These are phyloP conservation scores for Emergomyces orientalis DNA, from an alignment of 2,329 filamentous ascomycete species.

Conservation along the genomic window DNA sequence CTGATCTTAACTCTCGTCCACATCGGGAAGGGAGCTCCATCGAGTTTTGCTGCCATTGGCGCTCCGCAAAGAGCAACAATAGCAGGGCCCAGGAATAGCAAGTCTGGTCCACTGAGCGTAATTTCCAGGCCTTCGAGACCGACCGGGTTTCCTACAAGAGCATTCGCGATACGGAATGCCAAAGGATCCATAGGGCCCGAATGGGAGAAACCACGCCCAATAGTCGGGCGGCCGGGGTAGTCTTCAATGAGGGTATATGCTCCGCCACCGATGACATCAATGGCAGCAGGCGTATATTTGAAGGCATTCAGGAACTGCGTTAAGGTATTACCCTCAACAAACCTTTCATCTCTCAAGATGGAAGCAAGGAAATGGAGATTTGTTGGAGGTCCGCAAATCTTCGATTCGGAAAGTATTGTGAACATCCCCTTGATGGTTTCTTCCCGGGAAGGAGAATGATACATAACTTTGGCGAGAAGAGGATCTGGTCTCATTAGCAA, in stretches of 20 bases:
- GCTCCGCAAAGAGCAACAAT: slow-evolving; percentile 51
- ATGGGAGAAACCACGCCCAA: slow-evolving; percentile 51
- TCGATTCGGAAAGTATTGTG: slow-evolving; percentile 37
- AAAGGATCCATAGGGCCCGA: slow-evolving; percentile 54
- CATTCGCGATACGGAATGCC: slow-evolving; percentile 50
- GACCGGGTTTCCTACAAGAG: slow-evolving; percentile 48
- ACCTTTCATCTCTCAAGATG: slow-evolving; percentile 41
- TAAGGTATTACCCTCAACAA: slow-evolving; percentile 44
- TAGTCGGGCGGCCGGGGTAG: slow-evolving; percentile 46
- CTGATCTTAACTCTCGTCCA: slow-evolving; percentile 47
- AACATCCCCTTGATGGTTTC: slow-evolving; percentile 40
- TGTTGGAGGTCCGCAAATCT: slow-evolving; percentile 46
- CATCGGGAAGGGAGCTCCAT: slow-evolving; percentile 43
- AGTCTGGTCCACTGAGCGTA: slow-evolving; percentile 50
- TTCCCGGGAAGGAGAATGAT: slow-evolving; percentile 36
- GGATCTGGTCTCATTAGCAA: slow-evolving; percentile 33
- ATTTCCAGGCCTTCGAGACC: slow-evolving; percentile 50
- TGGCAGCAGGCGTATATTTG: slow-evolving; percentile 41
- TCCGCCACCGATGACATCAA: slow-evolving; percentile 49
- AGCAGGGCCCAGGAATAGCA: slow-evolving; percentile 47
- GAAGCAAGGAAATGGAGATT: slow-evolving; percentile 49
- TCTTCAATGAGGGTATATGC: slow-evolving; percentile 53
- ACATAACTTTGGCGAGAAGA: slow-evolving; percentile 51
- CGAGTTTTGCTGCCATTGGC: slow-evolving; percentile 43
- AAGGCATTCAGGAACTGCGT: slow-evolving; percentile 49